Base-by-base conservation (phyloP, 148 eudicot genomes). In the Camellia granthamiana region DNA sequence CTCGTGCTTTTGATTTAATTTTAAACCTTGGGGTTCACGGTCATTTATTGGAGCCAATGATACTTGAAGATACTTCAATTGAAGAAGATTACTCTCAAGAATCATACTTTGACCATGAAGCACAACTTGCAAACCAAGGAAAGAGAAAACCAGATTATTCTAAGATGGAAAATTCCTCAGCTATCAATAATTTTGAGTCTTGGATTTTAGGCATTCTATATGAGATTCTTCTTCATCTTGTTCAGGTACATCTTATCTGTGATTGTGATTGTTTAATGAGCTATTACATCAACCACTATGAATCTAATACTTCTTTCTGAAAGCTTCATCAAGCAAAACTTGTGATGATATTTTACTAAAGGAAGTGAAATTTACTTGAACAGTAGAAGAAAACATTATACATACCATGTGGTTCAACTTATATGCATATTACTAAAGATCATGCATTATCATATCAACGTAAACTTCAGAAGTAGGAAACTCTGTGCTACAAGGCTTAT, bases 11-110 rank as follows among this genome's bases (percentile, higher is more conserved):
- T 89, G 99, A 96, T 90, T 83, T 96, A 81, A 91, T 96, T 52
- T 70, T 96, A 78, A 96, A 96, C 84, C 99, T 96, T 88, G 98
- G 98, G 84, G 98, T 96, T 85, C 99, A 96, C 81, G 98, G 92
- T 78, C 98, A 96, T 83, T 84, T 96, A 74, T 82, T 96, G 90
- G 99, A 96, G 87, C 99, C 99, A 72, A 87, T 92, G 78, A 83
- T 85, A 69, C 80, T 83, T 78, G 97, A 96, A 86, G 92, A 87
- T 78, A 82, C 91, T 85, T 79, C 90, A 77, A 89, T 90, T 79
- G 92, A 93, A 77, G 97, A 93, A 81, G 96, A 93, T 54, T 92
- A 88, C 82, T 61, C 93, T 70, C 90, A 87, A 79, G 97, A 92
- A 73, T 83, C 87, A 65, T 88, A 78, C 74, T 77, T 80, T 69